Conservation (phyloP, 352 stramenopile genomes). For the Globisporangium cylindrosporum region DNA sequence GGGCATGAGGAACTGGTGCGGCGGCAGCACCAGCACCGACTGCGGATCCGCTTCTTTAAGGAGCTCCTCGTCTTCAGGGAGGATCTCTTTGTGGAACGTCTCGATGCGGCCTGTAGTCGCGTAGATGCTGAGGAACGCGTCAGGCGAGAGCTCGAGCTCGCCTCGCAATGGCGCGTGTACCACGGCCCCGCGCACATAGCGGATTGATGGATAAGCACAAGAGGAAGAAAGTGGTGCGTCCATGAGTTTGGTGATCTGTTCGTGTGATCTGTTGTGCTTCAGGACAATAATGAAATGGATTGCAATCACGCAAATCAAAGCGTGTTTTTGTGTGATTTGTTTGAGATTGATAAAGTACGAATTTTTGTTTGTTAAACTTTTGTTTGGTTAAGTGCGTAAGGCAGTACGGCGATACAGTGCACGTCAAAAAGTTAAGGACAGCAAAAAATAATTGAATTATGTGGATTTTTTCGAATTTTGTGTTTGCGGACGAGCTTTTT, state of each 20-base stretch:
- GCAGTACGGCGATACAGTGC: no score
- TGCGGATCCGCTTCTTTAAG: conserved; percentile 1
- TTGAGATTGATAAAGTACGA: no score
- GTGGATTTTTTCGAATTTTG: no score
- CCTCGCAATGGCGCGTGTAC: conserved; percentile 43
- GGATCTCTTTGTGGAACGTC: conserved; percentile 35
- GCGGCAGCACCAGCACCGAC: conserved; percentile 20
- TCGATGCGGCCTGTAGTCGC: conserved; percentile 31
- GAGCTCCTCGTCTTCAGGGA: conserved; percentile 22
- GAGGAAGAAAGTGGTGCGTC: not conserved
- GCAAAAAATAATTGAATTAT: no score
- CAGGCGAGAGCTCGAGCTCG: conserved; percentile 32
- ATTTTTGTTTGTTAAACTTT: no score
- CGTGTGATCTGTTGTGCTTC: no score
- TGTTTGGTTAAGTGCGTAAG: no score
- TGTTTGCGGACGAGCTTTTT: no score
- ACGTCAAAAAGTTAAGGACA: no score
- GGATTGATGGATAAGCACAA: conserved; percentile 7
- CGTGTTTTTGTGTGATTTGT: no score
- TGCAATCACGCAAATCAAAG: no score
- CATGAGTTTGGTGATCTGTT: not conserved
- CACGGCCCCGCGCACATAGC: conserved; percentile 41
- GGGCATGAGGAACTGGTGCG: conserved; percentile 74
- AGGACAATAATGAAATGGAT: no score
- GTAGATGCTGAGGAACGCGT: conserved; percentile 47